phyloP scores from a whole-genome alignment of 768 basidiomycete species.

The Coprinopsis cinerea region DNA sequence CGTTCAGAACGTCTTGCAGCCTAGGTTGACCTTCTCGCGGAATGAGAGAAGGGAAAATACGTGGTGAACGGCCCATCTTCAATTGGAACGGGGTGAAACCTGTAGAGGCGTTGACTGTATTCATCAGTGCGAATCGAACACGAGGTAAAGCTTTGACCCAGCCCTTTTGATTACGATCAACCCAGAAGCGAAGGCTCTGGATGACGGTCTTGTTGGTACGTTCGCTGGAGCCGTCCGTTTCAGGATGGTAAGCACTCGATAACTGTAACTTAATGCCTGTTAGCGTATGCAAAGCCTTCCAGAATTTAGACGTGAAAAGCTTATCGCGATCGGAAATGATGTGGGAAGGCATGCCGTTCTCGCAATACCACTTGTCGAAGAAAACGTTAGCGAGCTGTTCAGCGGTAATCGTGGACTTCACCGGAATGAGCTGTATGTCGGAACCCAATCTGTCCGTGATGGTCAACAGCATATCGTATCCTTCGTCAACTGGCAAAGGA shows the following conservation, averaged over 20 bases:
- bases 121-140: slow-evolving; percentile 29
- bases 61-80: slow-evolving; percentile 16
- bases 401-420: not conserved
- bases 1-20: slow-evolving; percentile 7
- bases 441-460: slow-evolving; percentile 8
- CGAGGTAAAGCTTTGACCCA: slow-evolving; percentile 25
- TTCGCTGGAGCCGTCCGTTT: slow-evolving; percentile 33
- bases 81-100: slow-evolving; percentile 30
- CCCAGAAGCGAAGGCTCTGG: slow-evolving; percentile 23
- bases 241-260: slow-evolving; percentile 32
- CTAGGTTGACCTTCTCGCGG: slow-evolving; percentile 13
- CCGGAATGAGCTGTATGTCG: slow-evolving; percentile 11
- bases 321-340: slow-evolving; percentile 29
- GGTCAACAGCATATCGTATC: slow-evolving; percentile 17
- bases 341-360: slow-evolving; percentile 24
- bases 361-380: slow-evolving; percentile 23
- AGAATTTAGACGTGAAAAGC: slow-evolving; percentile 22
- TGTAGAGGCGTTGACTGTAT: slow-evolving; percentile 24
- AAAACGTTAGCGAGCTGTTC: slow-evolving; percentile 11
- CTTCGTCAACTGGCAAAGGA: slow-evolving; percentile 25
- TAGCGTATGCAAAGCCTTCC: slow-evolving; percentile 22
- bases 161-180: slow-evolving; percentile 24
- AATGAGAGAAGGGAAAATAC: slow-evolving; percentile 16
- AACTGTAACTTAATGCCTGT: slow-evolving; percentile 26
- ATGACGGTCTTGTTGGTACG: slow-evolving; percentile 27